Evolutionary conservation across 169 alveolate genomes (phyloP).

Genomic region (Cyclospora cayetanensis): DNA sequence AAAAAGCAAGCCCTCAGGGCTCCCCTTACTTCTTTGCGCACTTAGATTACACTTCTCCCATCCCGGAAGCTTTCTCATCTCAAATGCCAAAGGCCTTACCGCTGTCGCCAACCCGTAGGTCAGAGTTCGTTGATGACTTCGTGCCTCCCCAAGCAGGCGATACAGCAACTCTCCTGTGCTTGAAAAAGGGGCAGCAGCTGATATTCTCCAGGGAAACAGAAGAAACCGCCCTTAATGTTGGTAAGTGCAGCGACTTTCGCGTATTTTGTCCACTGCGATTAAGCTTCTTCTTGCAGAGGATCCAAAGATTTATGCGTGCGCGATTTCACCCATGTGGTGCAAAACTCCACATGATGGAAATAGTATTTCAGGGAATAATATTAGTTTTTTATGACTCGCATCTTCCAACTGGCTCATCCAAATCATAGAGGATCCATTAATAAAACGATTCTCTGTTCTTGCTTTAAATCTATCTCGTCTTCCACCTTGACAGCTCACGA

Average conservation of each 20-base stretch:
- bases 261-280: too few species aligned
- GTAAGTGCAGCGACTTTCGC: slow-evolving; percentile 52
- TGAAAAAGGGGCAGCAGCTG: slow-evolving; percentile 2
- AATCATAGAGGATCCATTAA: too few species aligned
- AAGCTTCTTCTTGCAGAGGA: too few species aligned
- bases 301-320: too few species aligned
- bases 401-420: too few species aligned
- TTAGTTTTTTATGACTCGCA: too few species aligned
- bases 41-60: background rate
- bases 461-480: too few species aligned
- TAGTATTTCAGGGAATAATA: too few species aligned
- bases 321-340: too few species aligned
- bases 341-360: too few species aligned
- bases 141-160: background rate
- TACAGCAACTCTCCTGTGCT: slow-evolving; percentile 12
- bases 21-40: background rate
- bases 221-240: background rate
- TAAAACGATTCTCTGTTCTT: too few species aligned
- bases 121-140: background rate
- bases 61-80: background rate
- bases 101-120: background rate
- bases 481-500: too few species aligned
- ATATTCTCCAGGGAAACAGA: background rate
- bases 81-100: background rate
- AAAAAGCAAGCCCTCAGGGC: background rate